Evolutionary conservation across 192 early-diverging fungal species (phyloP).

Genomic region (Mycoemilia scoparia): DNA sequence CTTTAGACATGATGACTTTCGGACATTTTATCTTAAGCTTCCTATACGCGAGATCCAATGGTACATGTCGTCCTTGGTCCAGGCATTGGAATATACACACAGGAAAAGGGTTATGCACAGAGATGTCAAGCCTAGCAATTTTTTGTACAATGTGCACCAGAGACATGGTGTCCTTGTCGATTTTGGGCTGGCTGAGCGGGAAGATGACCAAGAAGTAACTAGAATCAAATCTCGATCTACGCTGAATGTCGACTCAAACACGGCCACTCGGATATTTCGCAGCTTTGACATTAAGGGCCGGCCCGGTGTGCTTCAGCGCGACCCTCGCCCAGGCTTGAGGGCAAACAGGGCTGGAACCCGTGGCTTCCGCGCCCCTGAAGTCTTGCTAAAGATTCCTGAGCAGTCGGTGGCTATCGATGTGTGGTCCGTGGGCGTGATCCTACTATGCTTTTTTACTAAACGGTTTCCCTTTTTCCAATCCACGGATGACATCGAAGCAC

Average conservation of each 20-base stretch:
- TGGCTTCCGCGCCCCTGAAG: conserved; percentile 88
- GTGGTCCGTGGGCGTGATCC: conserved; percentile 80
- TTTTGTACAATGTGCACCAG: conserved; percentile 56
- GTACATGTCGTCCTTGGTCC: conserved; percentile 58
- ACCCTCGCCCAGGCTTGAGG: conserved; percentile 36
- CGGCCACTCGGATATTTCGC: conserved; percentile 19
- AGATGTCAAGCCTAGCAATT: conserved; percentile 91
- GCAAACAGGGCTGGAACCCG: conserved; percentile 83
- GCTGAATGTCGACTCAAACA: conserved; percentile 23
- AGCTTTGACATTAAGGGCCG: conserved; percentile 18
- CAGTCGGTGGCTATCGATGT: conserved; percentile 79
- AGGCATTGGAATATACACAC: conserved; percentile 56
- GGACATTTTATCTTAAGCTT: conserved; percentile 42
- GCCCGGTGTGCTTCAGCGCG: conserved; percentile 20
- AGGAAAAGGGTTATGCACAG: conserved; percentile 58
- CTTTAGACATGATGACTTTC: conserved; percentile 67
- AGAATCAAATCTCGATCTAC: conserved; percentile 12
- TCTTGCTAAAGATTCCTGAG: conserved; percentile 55
- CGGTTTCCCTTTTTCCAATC: conserved; percentile 84
- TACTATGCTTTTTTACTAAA: conserved; percentile 60
- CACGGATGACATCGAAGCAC: conserved; percentile 64
- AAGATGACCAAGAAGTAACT: conserved; percentile 17
- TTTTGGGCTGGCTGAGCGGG: conserved; percentile 75
- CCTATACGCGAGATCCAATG: conserved; percentile 46
- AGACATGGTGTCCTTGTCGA: conserved; percentile 73